Base-by-base conservation (phyloP, 257 asterid species). In the Solanum ossicruentum region DNA sequence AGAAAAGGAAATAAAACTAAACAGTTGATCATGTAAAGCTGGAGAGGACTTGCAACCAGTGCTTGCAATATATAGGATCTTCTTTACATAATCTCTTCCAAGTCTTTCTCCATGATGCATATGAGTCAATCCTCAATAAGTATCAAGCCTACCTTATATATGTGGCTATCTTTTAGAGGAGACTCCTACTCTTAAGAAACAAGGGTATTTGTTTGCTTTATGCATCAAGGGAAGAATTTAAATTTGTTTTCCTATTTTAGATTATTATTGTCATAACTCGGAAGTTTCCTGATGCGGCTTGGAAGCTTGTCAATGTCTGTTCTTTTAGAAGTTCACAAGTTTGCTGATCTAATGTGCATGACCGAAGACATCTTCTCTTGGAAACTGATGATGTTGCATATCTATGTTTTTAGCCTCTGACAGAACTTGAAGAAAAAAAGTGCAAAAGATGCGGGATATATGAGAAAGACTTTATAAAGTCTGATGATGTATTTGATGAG, bases 401-500 rank as follows among this genome's bases (percentile, higher is more conserved):
- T 84, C 49, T 13, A 57, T 57, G 16, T 73, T 58, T 84, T 57
- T 80, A 84, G 86, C 86, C 86, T 43, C 61, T 84, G 83, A 84
- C 83, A 73, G 73, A 84, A 45, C 86, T 84, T 7, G 58, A 60
- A 84, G 83, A 80, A 28, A 85, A 51, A 11, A 80, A 80, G 61
- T 85, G 87, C 87, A 85, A 85, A 52, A 82, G 87, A 66, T 85
- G 87, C 10, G 87, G 87, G 54, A 63, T 85, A 55, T 85, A 80
- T 54, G 87, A 85, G 57, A 67, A 80, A 12, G 85, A 85, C 80
- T 49, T 77, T 23, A 36, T 85, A 54, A 80, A 80, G 66, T 36
- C 81, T 51, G 87, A 85, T 66, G 87, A 85, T 45, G 57, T 80
- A 65, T 85, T 85, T 85, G 87, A 85, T 66, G 87, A 85, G 51